Conservation (phyloP, 1,284 basidiomycete species). For the Cutaneotrichosporon dermatis region DNA sequence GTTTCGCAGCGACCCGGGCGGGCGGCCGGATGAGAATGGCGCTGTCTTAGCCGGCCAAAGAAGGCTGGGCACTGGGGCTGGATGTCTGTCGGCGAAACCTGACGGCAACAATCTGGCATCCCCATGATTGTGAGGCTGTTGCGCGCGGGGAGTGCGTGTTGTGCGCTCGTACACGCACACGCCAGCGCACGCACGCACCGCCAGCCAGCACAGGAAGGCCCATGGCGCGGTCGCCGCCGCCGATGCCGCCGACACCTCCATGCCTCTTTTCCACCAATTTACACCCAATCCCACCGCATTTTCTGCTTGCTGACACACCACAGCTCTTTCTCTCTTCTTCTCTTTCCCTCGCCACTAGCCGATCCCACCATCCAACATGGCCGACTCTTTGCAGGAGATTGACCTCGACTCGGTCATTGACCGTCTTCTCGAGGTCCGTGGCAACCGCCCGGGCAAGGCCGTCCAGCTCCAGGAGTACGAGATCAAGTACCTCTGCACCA, state of each 20-base stretch:
- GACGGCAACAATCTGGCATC: no score
- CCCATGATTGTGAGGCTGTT: no score
- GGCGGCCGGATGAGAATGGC: no score
- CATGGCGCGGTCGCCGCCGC: background rate
- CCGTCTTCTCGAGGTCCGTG: constrained; percentile 77
- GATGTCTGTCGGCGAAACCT: no score
- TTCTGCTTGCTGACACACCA: background rate
- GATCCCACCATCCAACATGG: constrained; percentile 40
- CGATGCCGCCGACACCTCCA: background rate
- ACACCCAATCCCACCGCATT: background rate
- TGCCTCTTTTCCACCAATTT: background rate
- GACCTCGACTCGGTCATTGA: constrained; percentile 98
- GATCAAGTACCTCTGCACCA: constrained; percentile 60
- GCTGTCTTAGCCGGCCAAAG: no score
- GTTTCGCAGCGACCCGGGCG: no score
- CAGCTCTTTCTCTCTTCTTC: background rate
- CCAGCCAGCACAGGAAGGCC: background rate
- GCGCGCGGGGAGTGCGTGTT: no score
- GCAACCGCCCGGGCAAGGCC: constrained; percentile 58
- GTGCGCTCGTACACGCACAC: background rate
- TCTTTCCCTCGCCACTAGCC: background rate
- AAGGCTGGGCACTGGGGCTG: no score
- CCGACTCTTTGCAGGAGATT: constrained; percentile 62
- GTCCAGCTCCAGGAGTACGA: constrained; percentile 60
- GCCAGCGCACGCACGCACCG: constrained; percentile 1